Evolutionary conservation across 495 filamentous ascomycete genomes (phyloP).

Genomic region (Opeltia flavorubescens): DNA sequence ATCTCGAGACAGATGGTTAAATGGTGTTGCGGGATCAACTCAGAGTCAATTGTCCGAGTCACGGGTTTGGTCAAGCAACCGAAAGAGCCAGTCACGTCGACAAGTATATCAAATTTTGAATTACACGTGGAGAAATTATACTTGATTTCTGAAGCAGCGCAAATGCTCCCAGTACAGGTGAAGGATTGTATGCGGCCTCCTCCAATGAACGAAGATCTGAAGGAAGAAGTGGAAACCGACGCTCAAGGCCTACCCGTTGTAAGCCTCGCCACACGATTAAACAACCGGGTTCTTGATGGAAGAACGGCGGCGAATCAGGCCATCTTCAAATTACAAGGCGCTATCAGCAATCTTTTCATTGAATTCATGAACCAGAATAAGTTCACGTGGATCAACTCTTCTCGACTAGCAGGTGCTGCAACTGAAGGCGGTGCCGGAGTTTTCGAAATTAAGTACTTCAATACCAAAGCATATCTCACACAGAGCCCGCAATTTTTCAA

Average conservation of each 20-base stretch:
- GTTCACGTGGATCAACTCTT: slow-evolving; percentile 81
- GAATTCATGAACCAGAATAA: slow-evolving; percentile 60
- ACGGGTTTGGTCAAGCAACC: slow-evolving; percentile 62
- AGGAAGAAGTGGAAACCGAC: slow-evolving; percentile 31
- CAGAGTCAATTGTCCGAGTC: slow-evolving; percentile 69
- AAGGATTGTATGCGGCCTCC: slow-evolving; percentile 44
- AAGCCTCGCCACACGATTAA: slow-evolving; percentile 60
- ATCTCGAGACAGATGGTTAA: slow-evolving; percentile 72
- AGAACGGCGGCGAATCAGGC: slow-evolving; percentile 78
- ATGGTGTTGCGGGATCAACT: slow-evolving; percentile 64
- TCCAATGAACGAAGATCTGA: slow-evolving; percentile 26
- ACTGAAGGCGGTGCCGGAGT: slow-evolving; percentile 91
- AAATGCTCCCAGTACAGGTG: slow-evolving; percentile 61
- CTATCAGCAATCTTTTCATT: slow-evolving; percentile 66
- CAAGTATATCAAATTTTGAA: slow-evolving; percentile 62
- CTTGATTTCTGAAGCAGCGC: slow-evolving; percentile 48
- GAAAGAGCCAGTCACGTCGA: slow-evolving; percentile 62
- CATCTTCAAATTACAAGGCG: slow-evolving; percentile 70
- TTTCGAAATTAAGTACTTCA: slow-evolving; percentile 87
- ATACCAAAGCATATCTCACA: slow-evolving; percentile 67
- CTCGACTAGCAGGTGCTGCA: slow-evolving; percentile 77
- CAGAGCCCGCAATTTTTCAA: slow-evolving; percentile 96
- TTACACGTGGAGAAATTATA: slow-evolving; percentile 70
- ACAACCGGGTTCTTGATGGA: slow-evolving; percentile 84
- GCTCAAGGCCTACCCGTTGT: slow-evolving; percentile 46